Conservation (phyloP, 2,329 filamentous ascomycete species). For the Stachybotrys chartarum region DNA sequence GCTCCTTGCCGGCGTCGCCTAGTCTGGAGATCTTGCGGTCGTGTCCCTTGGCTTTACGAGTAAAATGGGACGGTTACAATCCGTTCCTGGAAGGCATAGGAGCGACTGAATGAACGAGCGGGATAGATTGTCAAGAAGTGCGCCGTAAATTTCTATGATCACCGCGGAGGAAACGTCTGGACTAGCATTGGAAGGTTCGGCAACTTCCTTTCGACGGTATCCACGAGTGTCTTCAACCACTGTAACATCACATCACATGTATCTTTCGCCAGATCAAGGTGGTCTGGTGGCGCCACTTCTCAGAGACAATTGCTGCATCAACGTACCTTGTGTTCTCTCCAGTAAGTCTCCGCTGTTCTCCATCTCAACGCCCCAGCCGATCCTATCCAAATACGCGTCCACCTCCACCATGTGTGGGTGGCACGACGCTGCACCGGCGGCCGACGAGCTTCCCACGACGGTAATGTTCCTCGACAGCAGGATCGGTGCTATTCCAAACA, state of each 20-base stretch:
- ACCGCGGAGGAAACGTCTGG: too few species aligned
- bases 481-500: background rate
- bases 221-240: too few species aligned
- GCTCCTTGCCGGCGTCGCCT: too few species aligned
- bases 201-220: background rate
- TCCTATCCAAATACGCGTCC: background rate
- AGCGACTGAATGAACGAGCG: too few species aligned
- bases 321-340: too few species aligned
- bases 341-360: background rate
- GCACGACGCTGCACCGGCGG: background rate
- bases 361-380: background rate
- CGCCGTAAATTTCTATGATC: too few species aligned
- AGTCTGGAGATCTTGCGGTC: too few species aligned
- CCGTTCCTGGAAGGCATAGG: too few species aligned
- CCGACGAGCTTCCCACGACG: background rate
- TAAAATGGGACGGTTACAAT: too few species aligned
- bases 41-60: too few species aligned
- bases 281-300: background rate
- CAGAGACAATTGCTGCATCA: background rate
- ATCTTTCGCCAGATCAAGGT: background rate
- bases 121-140: too few species aligned
- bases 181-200: too few species aligned
- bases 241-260: background rate
- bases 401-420: background rate
- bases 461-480: background rate